Conservation (phyloP, 1,139 yeast genomes). For the Geotrichum klebahnii region DNA sequence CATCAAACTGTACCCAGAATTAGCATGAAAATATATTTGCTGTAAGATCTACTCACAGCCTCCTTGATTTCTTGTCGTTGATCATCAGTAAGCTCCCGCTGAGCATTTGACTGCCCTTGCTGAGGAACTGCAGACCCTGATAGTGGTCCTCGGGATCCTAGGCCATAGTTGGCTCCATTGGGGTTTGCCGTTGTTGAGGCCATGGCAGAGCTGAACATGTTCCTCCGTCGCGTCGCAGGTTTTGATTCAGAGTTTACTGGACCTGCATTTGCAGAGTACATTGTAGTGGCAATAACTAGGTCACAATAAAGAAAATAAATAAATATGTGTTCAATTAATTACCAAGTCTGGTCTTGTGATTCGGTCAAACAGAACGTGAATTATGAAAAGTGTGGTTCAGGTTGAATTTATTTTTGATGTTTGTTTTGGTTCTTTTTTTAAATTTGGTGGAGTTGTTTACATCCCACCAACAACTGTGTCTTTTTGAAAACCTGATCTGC, state of each 20-base stretch:
- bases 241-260: constrained; percentile 14
- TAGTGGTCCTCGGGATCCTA: neutral
- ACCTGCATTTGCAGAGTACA: constrained; percentile 11
- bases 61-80: constrained; percentile 91
- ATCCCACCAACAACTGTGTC: too few relatives aligned
- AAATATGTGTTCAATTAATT: too few relatives aligned
- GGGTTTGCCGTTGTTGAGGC: constrained; percentile 1
- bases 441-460: too few relatives aligned
- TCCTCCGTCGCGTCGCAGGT: constrained; percentile 16
- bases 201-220: constrained; percentile 6
- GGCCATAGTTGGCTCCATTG: constrained; percentile 8
- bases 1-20: constrained; percentile 48
- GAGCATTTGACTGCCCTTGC: constrained; percentile 2
- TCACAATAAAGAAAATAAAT: too few relatives aligned
- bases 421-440: too few relatives aligned
- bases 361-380: too few relatives aligned
- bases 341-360: too few relatives aligned
- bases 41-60: constrained; percentile 47
- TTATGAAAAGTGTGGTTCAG: too few relatives aligned
- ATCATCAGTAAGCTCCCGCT: constrained; percentile 68
- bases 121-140: neutral
- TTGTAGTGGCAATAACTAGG: neutral
- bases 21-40: neutral
- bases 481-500: too few relatives aligned
- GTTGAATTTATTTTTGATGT: too few relatives aligned